These are phyloP conservation scores for Globisporangium polare DNA, from an alignment of 352 stramenopile species.

Conservation along the genomic window DNA sequence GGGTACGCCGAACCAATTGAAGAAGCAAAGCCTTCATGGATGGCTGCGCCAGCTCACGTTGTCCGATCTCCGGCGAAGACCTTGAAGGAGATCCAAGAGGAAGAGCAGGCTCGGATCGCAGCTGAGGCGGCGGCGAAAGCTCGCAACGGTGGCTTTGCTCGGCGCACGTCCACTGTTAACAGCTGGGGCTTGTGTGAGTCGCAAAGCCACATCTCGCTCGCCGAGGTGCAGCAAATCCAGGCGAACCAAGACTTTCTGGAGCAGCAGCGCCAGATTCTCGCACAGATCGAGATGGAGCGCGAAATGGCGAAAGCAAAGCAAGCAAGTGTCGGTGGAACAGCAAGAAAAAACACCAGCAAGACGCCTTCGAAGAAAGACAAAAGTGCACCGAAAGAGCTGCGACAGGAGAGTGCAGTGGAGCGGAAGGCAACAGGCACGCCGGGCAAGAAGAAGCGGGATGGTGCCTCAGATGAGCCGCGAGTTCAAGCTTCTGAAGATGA, in stretches of 20 bases:
- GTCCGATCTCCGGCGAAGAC: conserved; percentile 26
- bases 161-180: conserved; percentile 53
- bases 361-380: not conserved
- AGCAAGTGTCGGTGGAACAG: not conserved
- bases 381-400: not conserved
- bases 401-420: not conserved
- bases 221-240: conserved; percentile 59
- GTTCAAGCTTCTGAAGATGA: not conserved
- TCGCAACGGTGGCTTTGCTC: conserved; percentile 26
- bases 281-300: conserved; percentile 37
- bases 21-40: conserved; percentile 9
- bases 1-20: not conserved
- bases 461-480: not conserved
- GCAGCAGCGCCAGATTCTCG: conserved; percentile 63
- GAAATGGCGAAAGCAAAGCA: not conserved
- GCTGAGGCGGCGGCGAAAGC: conserved; percentile 46
- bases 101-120: conserved; percentile 42
- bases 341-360: not conserved
- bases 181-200: conserved; percentile 58
- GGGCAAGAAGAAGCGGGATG: not conserved
- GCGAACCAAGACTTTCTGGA: conserved; percentile 60
- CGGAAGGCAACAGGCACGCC: not conserved
- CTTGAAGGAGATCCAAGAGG: conserved; percentile 63
- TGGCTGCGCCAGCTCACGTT: not conserved
- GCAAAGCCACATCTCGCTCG: conserved; percentile 46